Percentiles rank a stretch among this genome's conserved stretches.
phyloP scores from a whole-genome alignment of 2,329 filamentous ascomycete species.

The Trichophyton mentagrophytes region DNA sequence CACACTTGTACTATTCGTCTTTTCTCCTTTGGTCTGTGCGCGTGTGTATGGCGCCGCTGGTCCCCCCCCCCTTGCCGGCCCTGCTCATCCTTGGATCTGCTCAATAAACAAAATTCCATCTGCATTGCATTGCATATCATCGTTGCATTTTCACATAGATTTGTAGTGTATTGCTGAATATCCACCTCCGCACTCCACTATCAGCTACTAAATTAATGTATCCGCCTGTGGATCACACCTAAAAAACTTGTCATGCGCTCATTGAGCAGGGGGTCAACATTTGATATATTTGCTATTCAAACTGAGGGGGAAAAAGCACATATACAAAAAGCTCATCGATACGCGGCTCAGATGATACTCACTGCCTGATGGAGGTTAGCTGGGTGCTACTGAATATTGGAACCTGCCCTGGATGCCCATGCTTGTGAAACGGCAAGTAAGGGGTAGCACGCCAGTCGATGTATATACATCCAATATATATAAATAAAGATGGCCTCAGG shows the following conservation, averaged over 20 bases:
- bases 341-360: background rate
- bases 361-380: too few relatives aligned
- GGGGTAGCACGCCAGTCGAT: background rate
- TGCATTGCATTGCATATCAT: background rate
- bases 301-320: background rate
- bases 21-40: background rate
- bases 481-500: background rate
- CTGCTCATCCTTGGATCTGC: background rate
- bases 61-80: too few relatives aligned
- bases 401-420: background rate
- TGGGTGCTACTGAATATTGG: background rate
- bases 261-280: background rate
- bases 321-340: background rate
- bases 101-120: conserved; percentile 2
- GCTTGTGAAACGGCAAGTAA: background rate
- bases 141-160: background rate
- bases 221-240: background rate
- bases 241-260: background rate
- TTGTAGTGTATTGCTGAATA: background rate
- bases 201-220: background rate
- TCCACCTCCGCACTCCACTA: background rate
- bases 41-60: background rate
- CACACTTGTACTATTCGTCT: conserved; percentile 4
- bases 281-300: background rate
- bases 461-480: background rate